Evolutionary conservation across 306 rosid genomes (phyloP).

Genomic region (Pueraria montana): DNA sequence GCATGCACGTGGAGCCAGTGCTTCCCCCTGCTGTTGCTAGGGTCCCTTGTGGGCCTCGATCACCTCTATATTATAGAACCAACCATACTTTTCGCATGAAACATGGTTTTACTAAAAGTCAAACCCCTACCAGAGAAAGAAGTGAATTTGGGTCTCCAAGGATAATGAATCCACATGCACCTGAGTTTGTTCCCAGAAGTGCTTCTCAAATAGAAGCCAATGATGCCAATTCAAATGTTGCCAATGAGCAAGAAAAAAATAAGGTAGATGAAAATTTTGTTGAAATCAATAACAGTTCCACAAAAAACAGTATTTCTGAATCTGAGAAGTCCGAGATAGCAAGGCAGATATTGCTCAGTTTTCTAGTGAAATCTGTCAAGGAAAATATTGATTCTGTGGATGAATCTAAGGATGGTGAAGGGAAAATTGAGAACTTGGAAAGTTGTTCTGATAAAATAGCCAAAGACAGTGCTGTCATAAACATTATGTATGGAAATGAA

Average conservation of each 20-base stretch:
- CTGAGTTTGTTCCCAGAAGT: conserved; percentile 84
- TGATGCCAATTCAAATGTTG: conserved; percentile 48
- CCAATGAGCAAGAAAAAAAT: conserved; percentile 49
- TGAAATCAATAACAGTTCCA: conserved; percentile 37
- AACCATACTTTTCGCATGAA: conserved; percentile 80
- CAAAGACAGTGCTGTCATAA: conserved; percentile 84
- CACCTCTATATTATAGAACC: conserved; percentile 76
- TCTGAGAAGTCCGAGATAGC: conserved; percentile 87
- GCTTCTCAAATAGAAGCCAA: conserved; percentile 61
- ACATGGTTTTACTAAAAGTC: conserved; percentile 63
- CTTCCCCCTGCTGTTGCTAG: conserved; percentile 79
- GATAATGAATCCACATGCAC: conserved; percentile 96
- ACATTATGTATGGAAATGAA: conserved; percentile 70
- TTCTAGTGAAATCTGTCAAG: conserved; percentile 84
- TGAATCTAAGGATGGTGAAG: conserved; percentile 55
- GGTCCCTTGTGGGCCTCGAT: conserved; percentile 93
- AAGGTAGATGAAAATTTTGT: conserved; percentile 46
- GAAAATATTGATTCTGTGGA: conserved; percentile 64
- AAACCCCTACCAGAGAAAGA: conserved; percentile 58
- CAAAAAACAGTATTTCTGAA: conserved; percentile 64
- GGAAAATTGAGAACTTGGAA: conserved; percentile 46
- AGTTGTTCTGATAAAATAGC: conserved; percentile 70
- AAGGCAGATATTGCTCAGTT: conserved; percentile 90
- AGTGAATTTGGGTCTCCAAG: conserved; percentile 66
- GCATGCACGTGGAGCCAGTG: conserved; percentile 69